phyloP scores from a whole-genome alignment of 1,284 basidiomycete species.

The Moesziomyces parantarcticus region DNA sequence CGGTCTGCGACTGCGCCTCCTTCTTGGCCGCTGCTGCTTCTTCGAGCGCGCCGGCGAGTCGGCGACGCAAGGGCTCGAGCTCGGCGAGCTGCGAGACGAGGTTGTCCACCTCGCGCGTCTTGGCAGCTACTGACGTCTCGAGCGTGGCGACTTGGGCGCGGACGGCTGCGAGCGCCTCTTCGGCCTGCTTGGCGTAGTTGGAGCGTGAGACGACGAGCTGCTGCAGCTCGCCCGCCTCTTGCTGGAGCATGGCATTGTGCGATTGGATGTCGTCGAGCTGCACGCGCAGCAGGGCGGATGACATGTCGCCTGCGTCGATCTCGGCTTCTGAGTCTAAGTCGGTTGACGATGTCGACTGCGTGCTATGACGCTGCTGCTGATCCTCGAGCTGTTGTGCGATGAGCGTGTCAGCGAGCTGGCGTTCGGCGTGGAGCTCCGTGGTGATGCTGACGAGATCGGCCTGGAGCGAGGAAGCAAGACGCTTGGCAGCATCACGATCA shows the following conservation, averaged over 20 bases:
- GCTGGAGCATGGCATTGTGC: slow-evolving; percentile 17
- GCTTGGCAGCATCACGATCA: slow-evolving; percentile 38
- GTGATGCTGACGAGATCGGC: slow-evolving; percentile 24
- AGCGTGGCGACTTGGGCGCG: slow-evolving; percentile 18
- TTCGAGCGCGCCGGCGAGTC: slow-evolving; percentile 17
- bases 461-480: slow-evolving; percentile 16
- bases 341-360: slow-evolving; percentile 10
- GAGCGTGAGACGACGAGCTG: slow-evolving; percentile 12
- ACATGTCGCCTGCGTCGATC: slow-evolving; percentile 16
- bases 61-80: slow-evolving; percentile 18
- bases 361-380: slow-evolving; percentile 5
- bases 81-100: slow-evolving; percentile 23
- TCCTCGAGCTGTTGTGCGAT: slow-evolving; percentile 20
- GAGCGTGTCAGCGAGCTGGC: slow-evolving; percentile 13
- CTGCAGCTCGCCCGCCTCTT: slow-evolving; percentile 25
- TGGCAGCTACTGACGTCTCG: slow-evolving; percentile 26
- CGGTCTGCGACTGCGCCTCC: slow-evolving; percentile 20
- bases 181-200: slow-evolving; percentile 20
- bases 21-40: slow-evolving; percentile 15
- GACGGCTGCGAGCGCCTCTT: slow-evolving; percentile 21
- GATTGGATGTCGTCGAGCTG: slow-evolving; percentile 20
- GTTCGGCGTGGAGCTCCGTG: slow-evolving; percentile 28
- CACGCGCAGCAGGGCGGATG: slow-evolving; percentile 1
- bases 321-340: slow-evolving; percentile 4
- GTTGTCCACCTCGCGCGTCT: slow-evolving; percentile 21